These are phyloP conservation scores for Talinum fruticosum DNA, from an alignment of 148 eudicot genomes.

Conservation along the genomic window DNA sequence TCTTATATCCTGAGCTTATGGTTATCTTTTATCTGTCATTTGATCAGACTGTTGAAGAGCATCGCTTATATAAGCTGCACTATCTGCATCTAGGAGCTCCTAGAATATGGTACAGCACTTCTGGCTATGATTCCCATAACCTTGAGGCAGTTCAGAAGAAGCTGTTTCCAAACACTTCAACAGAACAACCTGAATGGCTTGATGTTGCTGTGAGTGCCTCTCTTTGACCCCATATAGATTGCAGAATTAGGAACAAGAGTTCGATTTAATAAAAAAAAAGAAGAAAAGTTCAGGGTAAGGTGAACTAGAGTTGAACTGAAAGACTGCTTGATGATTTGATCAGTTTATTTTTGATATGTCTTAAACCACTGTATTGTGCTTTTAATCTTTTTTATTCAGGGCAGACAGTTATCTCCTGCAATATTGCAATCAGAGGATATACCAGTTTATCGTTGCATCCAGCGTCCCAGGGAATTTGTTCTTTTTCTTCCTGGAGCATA, in stretches of 20 bases:
- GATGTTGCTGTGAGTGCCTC: slow-evolving; percentile 45
- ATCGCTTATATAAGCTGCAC: slow-evolving; percentile 56
- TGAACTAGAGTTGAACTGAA: too few relatives aligned
- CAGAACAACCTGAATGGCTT: slow-evolving; percentile 37
- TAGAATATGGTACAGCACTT: slow-evolving; percentile 70
- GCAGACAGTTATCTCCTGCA: slow-evolving; percentile 58
- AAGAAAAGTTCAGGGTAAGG: too few relatives aligned
- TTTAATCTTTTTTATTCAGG: slow-evolving; percentile 36
- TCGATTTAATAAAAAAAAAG: not conserved
- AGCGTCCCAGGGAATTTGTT: slow-evolving; percentile 58
- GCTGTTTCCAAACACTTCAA: slow-evolving; percentile 33
- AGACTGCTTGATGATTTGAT: too few relatives aligned
- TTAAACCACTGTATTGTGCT: not conserved
- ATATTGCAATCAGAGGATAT: slow-evolving; percentile 51
- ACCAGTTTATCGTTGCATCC: slow-evolving; percentile 73
- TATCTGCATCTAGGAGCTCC: slow-evolving; percentile 67
- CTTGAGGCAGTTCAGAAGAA: slow-evolving; percentile 54
- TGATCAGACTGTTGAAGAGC: slow-evolving; percentile 63
- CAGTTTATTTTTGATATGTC: not conserved
- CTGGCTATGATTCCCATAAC: slow-evolving; percentile 44
- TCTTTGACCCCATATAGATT: not conserved
- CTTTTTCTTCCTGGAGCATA: slow-evolving; percentile 66
- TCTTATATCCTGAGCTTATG: not conserved
- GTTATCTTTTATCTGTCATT: not conserved
- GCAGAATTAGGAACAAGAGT: not conserved